Conservation (phyloP, 2,329 filamentous ascomycete genomes). For the Helotiales sp. region DNA sequence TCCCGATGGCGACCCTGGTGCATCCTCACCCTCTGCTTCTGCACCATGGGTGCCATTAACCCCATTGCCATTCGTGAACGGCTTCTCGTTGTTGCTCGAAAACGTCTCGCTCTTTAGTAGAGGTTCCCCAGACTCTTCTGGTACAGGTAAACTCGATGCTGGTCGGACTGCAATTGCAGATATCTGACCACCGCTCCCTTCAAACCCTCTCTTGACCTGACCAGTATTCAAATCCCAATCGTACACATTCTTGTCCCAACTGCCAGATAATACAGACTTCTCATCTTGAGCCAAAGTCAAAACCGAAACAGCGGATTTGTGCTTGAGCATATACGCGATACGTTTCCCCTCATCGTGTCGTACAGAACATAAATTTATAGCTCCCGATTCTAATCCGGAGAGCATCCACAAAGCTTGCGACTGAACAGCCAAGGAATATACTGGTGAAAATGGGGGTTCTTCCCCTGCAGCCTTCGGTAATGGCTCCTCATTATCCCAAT, state of each 20-base stretch:
- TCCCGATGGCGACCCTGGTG: constrained; percentile 62
- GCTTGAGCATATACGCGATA: constrained; percentile 79
- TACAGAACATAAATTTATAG: constrained; percentile 91
- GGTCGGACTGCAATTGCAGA: constrained; percentile 87
- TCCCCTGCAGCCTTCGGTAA: constrained; percentile 46
- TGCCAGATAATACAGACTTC: constrained; percentile 84
- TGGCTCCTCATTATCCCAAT: constrained; percentile 97
- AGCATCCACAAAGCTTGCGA: constrained; percentile 90
- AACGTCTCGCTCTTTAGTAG: constrained; percentile 71
- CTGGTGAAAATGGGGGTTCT: constrained; percentile 76
- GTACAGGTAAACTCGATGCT: constrained; percentile 74
- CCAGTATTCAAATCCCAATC: constrained; percentile 97
- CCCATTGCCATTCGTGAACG: constrained; percentile 58
- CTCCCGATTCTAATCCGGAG: constrained; percentile 86
- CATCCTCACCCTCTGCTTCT: constrained; percentile 57
- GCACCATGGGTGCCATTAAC: constrained; percentile 48
- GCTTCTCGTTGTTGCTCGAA: constrained; percentile 72
- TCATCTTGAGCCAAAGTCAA: constrained; percentile 84
- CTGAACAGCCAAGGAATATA: constrained; percentile 92
- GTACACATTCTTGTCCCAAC: constrained; percentile 93
- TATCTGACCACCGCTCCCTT: constrained; percentile 80
- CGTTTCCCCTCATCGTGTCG: constrained; percentile 93
- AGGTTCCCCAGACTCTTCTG: constrained; percentile 67
- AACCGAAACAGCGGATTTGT: constrained; percentile 91
- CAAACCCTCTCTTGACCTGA: constrained; percentile 74